These are phyloP conservation scores for Candida loeiensis DNA, from an alignment of 805 yeast genomes.

Conservation along the genomic window DNA sequence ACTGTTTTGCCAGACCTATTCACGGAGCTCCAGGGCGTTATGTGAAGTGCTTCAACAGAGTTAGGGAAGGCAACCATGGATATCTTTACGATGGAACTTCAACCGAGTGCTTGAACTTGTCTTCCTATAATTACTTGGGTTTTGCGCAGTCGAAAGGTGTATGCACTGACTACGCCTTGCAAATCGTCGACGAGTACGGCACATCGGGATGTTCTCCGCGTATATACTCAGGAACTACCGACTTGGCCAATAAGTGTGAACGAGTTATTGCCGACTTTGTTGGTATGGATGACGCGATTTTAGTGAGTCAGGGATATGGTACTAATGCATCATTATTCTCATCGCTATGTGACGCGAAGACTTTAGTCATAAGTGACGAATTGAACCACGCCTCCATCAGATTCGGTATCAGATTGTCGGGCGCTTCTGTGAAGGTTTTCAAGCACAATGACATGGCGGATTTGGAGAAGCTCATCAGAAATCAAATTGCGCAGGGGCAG, in stretches of 20 bases:
- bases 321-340: slow-evolving; percentile 88
- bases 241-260: slow-evolving; percentile 73
- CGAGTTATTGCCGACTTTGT: slow-evolving; percentile 74
- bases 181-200: slow-evolving; percentile 65
- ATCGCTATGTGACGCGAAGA: slow-evolving; percentile 78
- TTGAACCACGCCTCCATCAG: slow-evolving; percentile 94
- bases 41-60: slow-evolving; percentile 76
- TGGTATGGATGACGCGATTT: slow-evolving; percentile 83
- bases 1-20: slow-evolving; percentile 94
- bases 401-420: slow-evolving; percentile 88
- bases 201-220: slow-evolving; percentile 78
- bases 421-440: slow-evolving; percentile 88
- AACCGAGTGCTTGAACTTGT: slow-evolving; percentile 75
- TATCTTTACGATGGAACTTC: slow-evolving; percentile 75
- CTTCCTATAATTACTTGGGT: slow-evolving; percentile 92
- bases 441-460: slow-evolving; percentile 86
- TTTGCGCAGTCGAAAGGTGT: slow-evolving; percentile 93
- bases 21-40: slow-evolving; percentile 96
- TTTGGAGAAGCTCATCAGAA: slow-evolving; percentile 73
- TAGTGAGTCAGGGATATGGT: slow-evolving; percentile 93
- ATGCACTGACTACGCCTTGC: slow-evolving; percentile 78
- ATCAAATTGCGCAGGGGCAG: slow-evolving; percentile 89
- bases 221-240: slow-evolving; percentile 68
- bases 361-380: slow-evolving; percentile 90
- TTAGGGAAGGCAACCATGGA: slow-evolving; percentile 59